Evolutionary conservation across 2,329 filamentous ascomycete genomes (phyloP).

Genomic region (Sphaerulina vaccinii): DNA sequence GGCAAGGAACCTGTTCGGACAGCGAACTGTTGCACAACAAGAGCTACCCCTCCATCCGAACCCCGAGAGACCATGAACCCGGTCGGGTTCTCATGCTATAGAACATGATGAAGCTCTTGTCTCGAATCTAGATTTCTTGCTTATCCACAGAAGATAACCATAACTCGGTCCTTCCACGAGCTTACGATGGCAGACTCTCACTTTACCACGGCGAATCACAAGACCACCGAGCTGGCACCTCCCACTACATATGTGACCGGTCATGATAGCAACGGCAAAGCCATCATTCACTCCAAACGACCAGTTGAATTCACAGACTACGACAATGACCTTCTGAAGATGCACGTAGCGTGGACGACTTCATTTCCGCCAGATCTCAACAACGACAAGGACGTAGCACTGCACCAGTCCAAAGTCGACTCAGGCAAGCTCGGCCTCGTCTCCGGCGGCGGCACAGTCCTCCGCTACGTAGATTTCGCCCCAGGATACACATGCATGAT

Average conservation of each 20-base stretch:
- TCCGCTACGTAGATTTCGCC: conserved; percentile 42
- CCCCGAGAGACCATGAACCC: neutral
- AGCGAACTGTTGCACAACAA: too few species aligned
- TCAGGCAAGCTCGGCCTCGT: conserved; percentile 50
- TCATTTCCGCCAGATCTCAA: conserved; percentile 51
- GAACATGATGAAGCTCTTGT: neutral
- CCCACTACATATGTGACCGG: conserved; percentile 39
- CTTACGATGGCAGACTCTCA: conserved; percentile 21
- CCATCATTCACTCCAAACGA: conserved; percentile 35
- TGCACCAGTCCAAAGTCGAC: conserved; percentile 47
- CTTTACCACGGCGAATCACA: conserved; percentile 33
- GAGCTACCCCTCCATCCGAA: neutral
- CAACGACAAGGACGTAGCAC: conserved; percentile 47
- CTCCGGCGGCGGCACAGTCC: conserved; percentile 50
- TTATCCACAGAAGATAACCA: neutral
- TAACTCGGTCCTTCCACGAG: neutral
- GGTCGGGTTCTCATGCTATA: too few species aligned
- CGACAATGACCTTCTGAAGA: conserved; percentile 48
- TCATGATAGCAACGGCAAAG: conserved; percentile 36
- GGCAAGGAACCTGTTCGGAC: too few species aligned
- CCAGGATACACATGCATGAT: conserved; percentile 38
- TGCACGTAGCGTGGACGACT: conserved; percentile 54
- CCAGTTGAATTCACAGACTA: conserved; percentile 37
- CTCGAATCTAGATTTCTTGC: too few species aligned
- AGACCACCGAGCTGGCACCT: conserved; percentile 33